Evolutionary conservation across 441 rosid species (phyloP).

Genomic region (Euphorbia celastroides): DNA sequence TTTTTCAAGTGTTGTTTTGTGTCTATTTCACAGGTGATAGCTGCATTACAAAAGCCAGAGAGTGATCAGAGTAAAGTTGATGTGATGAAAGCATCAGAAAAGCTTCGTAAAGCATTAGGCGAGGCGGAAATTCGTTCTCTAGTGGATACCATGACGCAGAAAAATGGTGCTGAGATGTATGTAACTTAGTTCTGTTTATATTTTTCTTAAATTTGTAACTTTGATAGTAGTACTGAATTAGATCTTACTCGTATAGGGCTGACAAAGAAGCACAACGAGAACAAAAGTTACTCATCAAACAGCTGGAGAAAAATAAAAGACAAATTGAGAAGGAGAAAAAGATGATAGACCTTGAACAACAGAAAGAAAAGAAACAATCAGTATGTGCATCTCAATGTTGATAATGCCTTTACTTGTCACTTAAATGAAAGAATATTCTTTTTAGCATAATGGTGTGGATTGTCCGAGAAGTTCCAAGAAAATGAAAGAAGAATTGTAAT

Average conservation of each 20-base stretch:
- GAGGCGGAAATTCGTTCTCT: slow-evolving; percentile 60
- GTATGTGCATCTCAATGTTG: slow-evolving; percentile 29
- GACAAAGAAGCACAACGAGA: slow-evolving; percentile 57
- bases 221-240: slow-evolving; percentile 1
- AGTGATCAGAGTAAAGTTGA: slow-evolving; percentile 30
- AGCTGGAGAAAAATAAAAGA: slow-evolving; percentile 59
- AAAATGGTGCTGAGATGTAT: slow-evolving; percentile 52
- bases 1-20: slow-evolving; percentile 16
- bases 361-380: slow-evolving; percentile 51
- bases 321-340: slow-evolving; percentile 76
- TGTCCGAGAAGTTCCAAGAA: background rate
- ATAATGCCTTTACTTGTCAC: background rate
- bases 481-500: background rate
- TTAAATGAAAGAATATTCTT: background rate
- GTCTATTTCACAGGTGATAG: slow-evolving; percentile 56
- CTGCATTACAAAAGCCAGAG: slow-evolving; percentile 42
- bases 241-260: slow-evolving; percentile 36
- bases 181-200: slow-evolving; percentile 15
- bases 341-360: slow-evolving; percentile 53
- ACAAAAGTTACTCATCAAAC: slow-evolving; percentile 50
- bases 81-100: slow-evolving; percentile 48
- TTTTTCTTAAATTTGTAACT: background rate
- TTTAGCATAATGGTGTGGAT: background rate
- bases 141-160: slow-evolving; percentile 46
- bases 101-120: slow-evolving; percentile 49